Percentiles rank a stretch among this genome's conserved stretches.
These are phyloP conservation scores for Colletotrichum sansevieriae DNA, from an alignment of 2,329 filamentous ascomycete species.

Conservation along the genomic window DNA sequence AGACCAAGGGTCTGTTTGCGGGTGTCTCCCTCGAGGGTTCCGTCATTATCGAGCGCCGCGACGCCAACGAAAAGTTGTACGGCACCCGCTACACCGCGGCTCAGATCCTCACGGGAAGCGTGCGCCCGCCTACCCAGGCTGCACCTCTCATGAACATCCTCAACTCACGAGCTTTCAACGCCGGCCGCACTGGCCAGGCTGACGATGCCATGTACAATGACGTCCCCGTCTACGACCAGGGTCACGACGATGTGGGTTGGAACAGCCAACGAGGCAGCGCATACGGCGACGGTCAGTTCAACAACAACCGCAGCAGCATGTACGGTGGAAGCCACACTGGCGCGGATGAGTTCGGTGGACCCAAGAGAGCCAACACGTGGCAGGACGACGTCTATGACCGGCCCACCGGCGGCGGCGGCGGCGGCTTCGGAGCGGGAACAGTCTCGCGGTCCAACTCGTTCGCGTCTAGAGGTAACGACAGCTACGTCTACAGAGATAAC, in stretches of 20 bases:
- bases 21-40: constrained; percentile 95
- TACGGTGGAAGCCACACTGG: constrained; percentile 51
- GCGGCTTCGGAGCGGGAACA: constrained; percentile 48
- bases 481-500: constrained; percentile 68
- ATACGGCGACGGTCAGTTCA: constrained; percentile 72
- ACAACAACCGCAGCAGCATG: constrained; percentile 49
- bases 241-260: constrained; percentile 87
- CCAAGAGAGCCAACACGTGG: constrained; percentile 78
- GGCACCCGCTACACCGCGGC: constrained; percentile 83
- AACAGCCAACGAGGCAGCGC: constrained; percentile 79
- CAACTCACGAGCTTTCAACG: constrained; percentile 86
- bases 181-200: constrained; percentile 57
- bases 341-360: constrained; percentile 66
- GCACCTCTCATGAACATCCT: constrained; percentile 87
- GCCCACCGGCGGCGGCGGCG: constrained; percentile 52
- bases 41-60: constrained; percentile 91
- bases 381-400: constrained; percentile 81
- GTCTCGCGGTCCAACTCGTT: constrained; percentile 66
- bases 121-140: constrained; percentile 84
- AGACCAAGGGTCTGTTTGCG: constrained; percentile 97
- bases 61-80: constrained; percentile 98
- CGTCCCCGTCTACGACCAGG: constrained; percentile 86
- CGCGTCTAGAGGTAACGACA: constrained; percentile 59
- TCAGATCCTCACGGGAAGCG: constrained; percentile 83
- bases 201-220: constrained; percentile 91